A percentile compares a stretch with the other conserved stretches of the same genome.
Conservation (phyloP, 495 filamentous ascomycete genomes). For the Aspergillus funiculosus region DNA sequence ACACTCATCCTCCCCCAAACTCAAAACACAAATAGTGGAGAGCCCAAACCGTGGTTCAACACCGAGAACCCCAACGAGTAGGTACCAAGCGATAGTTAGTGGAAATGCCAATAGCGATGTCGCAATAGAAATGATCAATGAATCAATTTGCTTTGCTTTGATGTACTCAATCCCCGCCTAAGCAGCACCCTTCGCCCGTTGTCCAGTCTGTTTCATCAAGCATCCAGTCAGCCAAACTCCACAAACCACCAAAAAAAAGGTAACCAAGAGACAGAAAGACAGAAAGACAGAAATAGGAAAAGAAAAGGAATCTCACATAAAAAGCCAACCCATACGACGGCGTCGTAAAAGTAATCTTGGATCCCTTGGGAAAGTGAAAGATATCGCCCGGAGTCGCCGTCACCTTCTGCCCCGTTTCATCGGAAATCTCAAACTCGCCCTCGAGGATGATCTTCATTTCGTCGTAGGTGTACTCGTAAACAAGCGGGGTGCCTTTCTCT, state of each 20-base stretch:
- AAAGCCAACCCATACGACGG: constrained; percentile 66
- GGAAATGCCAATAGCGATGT: too few relatives aligned
- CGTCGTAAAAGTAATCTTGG: constrained; percentile 69
- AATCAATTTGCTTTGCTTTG: too few relatives aligned
- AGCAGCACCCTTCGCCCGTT: constrained; percentile 36
- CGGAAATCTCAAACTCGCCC: constrained; percentile 66
- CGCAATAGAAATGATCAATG: too few relatives aligned
- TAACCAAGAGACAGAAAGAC: background rate
- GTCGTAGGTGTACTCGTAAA: constrained; percentile 71
- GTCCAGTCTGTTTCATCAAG: constrained; percentile 33
- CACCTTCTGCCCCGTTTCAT: constrained; percentile 65
- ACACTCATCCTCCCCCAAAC: too few relatives aligned
- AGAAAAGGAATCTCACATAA: constrained; percentile 37
- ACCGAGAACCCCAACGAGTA: too few relatives aligned
- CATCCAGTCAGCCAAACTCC: constrained; percentile 8
- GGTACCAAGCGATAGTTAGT: too few relatives aligned
- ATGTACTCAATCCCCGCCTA: too few relatives aligned
- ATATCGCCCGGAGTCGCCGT: constrained; percentile 65
- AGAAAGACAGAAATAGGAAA: background rate
- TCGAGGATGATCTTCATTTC: constrained; percentile 81
- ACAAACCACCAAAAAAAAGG: background rate
- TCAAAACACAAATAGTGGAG: too few relatives aligned
- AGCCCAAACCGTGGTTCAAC: too few relatives aligned
- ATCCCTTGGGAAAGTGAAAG: constrained; percentile 73
- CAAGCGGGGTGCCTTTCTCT: constrained; percentile 65